Evolutionary conservation across 768 basidiomycete genomes (phyloP).

Genomic region (Royoungia palumana): DNA sequence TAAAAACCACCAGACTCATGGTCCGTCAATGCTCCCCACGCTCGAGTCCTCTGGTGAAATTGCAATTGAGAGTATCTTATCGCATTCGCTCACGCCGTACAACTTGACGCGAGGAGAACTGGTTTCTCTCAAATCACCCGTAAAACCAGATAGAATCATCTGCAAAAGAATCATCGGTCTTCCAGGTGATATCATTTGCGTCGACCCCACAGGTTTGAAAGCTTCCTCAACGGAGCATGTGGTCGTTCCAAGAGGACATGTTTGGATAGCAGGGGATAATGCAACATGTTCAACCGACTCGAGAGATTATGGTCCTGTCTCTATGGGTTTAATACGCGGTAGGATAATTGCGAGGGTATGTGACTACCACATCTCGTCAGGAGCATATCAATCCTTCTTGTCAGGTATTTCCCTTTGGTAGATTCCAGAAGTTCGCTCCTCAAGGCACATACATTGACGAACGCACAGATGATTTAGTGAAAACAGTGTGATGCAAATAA

Average conservation of each 20-base stretch:
- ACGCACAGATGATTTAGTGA: background rate
- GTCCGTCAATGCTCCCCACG: slow-evolving; percentile 83
- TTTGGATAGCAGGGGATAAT: slow-evolving; percentile 94
- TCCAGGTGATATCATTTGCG: slow-evolving; percentile 84
- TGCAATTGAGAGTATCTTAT: slow-evolving; percentile 60
- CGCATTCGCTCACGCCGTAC: slow-evolving; percentile 48
- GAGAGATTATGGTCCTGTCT: slow-evolving; percentile 87
- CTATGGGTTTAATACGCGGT: slow-evolving; percentile 72
- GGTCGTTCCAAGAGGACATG: slow-evolving; percentile 75
- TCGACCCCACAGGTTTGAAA: slow-evolving; percentile 73
- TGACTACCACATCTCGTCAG: background rate
- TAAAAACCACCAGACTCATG: slow-evolving; percentile 47
- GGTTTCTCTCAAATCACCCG: slow-evolving; percentile 66
- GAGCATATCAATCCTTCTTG: slow-evolving; percentile 2
- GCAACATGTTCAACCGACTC: slow-evolving; percentile 81
- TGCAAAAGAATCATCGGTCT: slow-evolving; percentile 91
- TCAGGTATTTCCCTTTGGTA: slow-evolving; percentile 31
- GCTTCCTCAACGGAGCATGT: slow-evolving; percentile 72
- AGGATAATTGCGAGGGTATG: slow-evolving; percentile 63
- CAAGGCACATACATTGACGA: slow-evolving; percentile 21
- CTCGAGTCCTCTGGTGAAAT: slow-evolving; percentile 56
- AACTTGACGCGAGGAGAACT: slow-evolving; percentile 72
- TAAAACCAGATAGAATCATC: slow-evolving; percentile 60
- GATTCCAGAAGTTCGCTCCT: slow-evolving; percentile 26
- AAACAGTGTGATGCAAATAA: background rate